Base-by-base conservation (phyloP, 352 stramenopile species). In the Phytophthora rubi region DNA sequence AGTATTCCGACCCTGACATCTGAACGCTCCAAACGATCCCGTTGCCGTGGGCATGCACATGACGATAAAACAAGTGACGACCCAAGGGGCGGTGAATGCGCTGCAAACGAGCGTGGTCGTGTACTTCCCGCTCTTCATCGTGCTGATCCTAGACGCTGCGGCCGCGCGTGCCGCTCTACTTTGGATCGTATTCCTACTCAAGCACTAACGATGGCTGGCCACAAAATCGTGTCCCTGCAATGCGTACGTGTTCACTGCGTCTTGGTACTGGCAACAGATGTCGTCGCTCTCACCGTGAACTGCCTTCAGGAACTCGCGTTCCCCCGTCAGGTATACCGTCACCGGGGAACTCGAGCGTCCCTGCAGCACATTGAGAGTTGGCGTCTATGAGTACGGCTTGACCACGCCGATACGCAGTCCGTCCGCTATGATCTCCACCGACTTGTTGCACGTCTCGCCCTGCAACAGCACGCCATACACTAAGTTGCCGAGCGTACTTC, bases 201-300 rank as follows among this genome's bases (percentile, higher is more conserved):
- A 70, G 12, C 32, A 58, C 21, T 49, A n/a, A 60, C 48, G 33
- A 51, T 12, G 9, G 60, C 28, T 47, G 81, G 21, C 83, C 83
- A 63, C 26, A 30, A 81, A 90, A 47, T 92, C 82, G 32, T 82
- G 84, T 12, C 61, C 33, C 81, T 73, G 42, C 78, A 82, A 32
- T 49, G 71, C 65, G 68, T 82, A 82, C 52, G 71, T 80, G 71
- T 77, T 77, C 12, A 80, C 60, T 7, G 68, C 68, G 62, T 77
- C 62, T 26, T 62, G 37, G 62, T 80, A 80, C 33, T 77, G 60
- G 51, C 68, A 79, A 35, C 61, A 60, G 30, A 82, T 74, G 32
- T 73, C 61, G 7, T 67, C 56, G 16, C 63, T 52, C 18, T 79
- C 54, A 9, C 68, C 68, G 10, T 67, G 56, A 42, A 82, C 52